Conservation (phyloP, 2,329 filamentous ascomycete species). For the Aspergillus sojae region DNA sequence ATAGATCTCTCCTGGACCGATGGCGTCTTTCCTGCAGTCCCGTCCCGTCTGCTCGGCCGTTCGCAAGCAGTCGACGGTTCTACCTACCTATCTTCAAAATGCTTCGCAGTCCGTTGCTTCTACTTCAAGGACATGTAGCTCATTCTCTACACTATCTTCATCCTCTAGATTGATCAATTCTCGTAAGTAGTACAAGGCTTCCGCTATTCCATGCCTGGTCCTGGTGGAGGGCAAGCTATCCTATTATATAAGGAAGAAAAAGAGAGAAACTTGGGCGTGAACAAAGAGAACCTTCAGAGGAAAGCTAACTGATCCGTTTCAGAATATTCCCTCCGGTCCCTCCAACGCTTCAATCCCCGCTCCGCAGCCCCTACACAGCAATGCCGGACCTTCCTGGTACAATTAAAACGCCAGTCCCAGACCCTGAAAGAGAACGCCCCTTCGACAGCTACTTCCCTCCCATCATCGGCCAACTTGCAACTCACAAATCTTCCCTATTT, state of each 20-base stretch:
- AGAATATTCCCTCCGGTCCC: conserved; percentile 28
- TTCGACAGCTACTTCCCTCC: conserved; percentile 31
- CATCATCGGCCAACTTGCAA: conserved; percentile 29
- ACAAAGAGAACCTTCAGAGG: background rate
- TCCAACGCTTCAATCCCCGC: conserved; percentile 20
- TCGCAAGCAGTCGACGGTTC: conserved; percentile 37
- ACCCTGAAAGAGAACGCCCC: conserved; percentile 32
- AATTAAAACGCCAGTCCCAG: conserved; percentile 41
- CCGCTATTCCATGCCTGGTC: conserved; percentile 9
- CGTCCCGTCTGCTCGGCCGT: conserved; percentile 35
- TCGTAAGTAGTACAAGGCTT: conserved; percentile 31
- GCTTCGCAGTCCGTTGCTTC: conserved; percentile 31
- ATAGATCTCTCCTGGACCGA: conserved; percentile 22
- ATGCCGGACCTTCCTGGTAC: conserved; percentile 40
- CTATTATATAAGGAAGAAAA: background rate
- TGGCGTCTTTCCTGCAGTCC: conserved; percentile 36
- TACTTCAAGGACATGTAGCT: conserved; percentile 33
- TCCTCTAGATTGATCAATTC: conserved; percentile 28
- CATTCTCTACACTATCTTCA: conserved; percentile 33
- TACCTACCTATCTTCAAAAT: conserved; percentile 31
- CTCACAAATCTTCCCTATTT: conserved; percentile 64
- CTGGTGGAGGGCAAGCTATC: background rate
- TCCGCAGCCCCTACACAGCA: conserved; percentile 29
- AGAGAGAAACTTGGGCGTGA: background rate
- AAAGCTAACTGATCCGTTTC: conserved; percentile 16